Conservation (phyloP, 2,329 filamentous ascomycete genomes). For the Nothophaeocryptopus gaeumannii region DNA sequence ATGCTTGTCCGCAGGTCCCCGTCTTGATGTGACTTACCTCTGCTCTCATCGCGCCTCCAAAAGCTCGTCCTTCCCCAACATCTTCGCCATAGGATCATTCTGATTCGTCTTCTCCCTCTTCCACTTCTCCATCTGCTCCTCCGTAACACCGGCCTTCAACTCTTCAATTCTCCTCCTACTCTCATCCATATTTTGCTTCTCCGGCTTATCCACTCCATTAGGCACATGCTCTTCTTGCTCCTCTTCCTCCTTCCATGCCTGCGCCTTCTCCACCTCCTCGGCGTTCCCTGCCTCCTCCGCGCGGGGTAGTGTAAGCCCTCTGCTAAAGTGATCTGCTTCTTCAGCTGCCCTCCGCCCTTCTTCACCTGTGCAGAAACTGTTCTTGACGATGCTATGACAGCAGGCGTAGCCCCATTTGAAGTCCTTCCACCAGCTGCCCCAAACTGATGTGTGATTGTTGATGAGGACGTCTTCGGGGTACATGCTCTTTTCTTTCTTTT, state of each 20-base stretch:
- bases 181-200: slow-evolving; percentile 42
- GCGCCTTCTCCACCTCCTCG: slow-evolving; percentile 37
- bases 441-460: slow-evolving; percentile 90
- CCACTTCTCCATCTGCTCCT: slow-evolving; percentile 84
- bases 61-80: slow-evolving; percentile 71
- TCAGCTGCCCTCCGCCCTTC: slow-evolving; percentile 79
- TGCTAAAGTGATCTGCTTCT: slow-evolving; percentile 63
- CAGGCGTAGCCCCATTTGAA: slow-evolving; percentile 97
- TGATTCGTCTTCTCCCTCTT: slow-evolving; percentile 69
- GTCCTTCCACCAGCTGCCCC: slow-evolving; percentile 96
- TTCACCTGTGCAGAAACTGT: slow-evolving; percentile 95
- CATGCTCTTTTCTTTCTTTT: slow-evolving; percentile 76
- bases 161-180: slow-evolving; percentile 74
- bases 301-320: slow-evolving; percentile 43
- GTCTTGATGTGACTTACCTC: not conserved
- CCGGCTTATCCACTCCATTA: slow-evolving; percentile 42
- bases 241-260: slow-evolving; percentile 46
- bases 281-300: slow-evolving; percentile 26
- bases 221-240: slow-evolving; percentile 42
- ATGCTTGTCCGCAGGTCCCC: too few species aligned
- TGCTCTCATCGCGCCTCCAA: slow-evolving; percentile 33
- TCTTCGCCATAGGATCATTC: slow-evolving; percentile 83
- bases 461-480: slow-evolving; percentile 83
- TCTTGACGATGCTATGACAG: slow-evolving; percentile 90
- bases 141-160: slow-evolving; percentile 72